A percentile compares a stretch with the other conserved stretches of the same genome.
phyloP scores from a whole-genome alignment of 2,329 filamentous ascomycete genomes.

The Penicillium sp. region DNA sequence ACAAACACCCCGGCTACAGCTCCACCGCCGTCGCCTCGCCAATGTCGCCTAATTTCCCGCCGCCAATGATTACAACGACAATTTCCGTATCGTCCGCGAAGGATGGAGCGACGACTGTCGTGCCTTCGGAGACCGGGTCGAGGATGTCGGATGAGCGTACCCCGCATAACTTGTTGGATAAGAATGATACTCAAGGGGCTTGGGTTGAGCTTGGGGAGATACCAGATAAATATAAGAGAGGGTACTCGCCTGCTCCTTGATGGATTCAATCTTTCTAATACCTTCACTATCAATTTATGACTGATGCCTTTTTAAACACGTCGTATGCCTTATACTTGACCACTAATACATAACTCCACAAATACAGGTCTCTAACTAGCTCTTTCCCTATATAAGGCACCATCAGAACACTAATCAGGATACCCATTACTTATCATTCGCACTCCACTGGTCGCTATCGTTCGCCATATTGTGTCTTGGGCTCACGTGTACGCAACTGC shows the following conservation, averaged over 20 bases:
- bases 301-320: background rate
- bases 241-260: background rate
- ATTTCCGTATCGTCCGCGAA: slow-evolving; percentile 20
- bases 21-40: slow-evolving; percentile 6
- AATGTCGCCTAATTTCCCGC: slow-evolving; percentile 18
- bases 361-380: no score
- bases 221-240: slow-evolving; percentile 1
- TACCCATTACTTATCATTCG: no score
- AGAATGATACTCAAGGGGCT: background rate
- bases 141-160: slow-evolving; percentile 10
- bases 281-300: slow-evolving; percentile 2
- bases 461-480: no score
- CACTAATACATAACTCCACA: no score
- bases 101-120: slow-evolving; percentile 4
- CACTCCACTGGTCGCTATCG: no score
- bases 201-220: slow-evolving; percentile 17
- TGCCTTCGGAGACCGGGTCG: slow-evolving; percentile 13
- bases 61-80: slow-evolving; percentile 20
- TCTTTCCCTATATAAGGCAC: no score
- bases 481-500: no score
- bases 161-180: slow-evolving; percentile 5
- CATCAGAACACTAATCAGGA: no score
- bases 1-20: slow-evolving; percentile 6
- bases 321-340: no score
- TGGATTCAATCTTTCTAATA: background rate